Base-by-base conservation (phyloP, 2,329 filamentous ascomycete genomes). In the Truncatella angustata region DNA sequence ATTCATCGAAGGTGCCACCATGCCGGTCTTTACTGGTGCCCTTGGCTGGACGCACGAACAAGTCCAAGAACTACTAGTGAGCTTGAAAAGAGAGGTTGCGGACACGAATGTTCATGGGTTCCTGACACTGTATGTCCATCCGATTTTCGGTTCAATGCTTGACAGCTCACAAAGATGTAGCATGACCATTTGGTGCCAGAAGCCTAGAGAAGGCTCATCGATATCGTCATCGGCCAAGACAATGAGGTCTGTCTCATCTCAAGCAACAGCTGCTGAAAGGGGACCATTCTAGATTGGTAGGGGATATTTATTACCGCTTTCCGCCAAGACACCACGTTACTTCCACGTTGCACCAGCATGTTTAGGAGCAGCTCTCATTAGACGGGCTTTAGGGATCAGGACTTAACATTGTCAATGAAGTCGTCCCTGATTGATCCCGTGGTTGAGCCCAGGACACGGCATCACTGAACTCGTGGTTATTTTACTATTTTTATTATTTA, bases 121-220 rank as follows among this genome's bases (percentile, higher is more conserved):
- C 43, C 60, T 63, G 54, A 66, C 63, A 9, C 37, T 66, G 64
- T 66, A 54, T 57, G 64, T 14, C n/a, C 20, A 39, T 34, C 18
- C 42, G 32, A 11, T 26, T 42, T 28, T 5, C 10, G 34, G 3
- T 10, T 21, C 11, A n/a, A 51, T 32, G 4, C 7, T 9, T 6
- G 16, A 20, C 51, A 5, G 32, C 53, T 56, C 51, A 56, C 47
- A 5, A 50, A 50, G 20, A 6, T 6, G 23, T 20, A 66, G 63
- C 45, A 57, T 66, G 55, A 66, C 63, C 6, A 56, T 66, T 4
- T 66, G 63, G 43, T 62, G 61, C 30, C 62, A 57, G 18, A 65
- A 65, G 46, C 63, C 63, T 12, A 54, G 58, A 34, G 54, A 52
- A 14, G 60, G 49, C 11, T 59, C 63, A 4, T 59, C 61, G 20